These are phyloP conservation scores for Paraconiothyrium brasiliense DNA, from an alignment of 2,329 filamentous ascomycete species.

Conservation along the genomic window DNA sequence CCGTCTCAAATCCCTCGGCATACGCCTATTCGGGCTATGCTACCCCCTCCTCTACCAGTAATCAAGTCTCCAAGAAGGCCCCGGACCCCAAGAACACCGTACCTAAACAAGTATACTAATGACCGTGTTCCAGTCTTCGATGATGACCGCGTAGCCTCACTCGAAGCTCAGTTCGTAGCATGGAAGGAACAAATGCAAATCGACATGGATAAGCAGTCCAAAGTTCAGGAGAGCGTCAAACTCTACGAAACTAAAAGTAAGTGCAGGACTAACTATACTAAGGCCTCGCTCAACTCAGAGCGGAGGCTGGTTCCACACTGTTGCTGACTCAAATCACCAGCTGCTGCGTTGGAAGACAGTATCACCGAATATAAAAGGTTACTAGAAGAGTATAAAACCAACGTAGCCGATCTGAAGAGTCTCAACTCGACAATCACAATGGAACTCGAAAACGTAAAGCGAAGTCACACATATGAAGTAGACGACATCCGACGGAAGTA, in stretches of 20 bases:
- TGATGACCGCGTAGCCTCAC: constrained; percentile 76
- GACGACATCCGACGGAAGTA: constrained; percentile 64
- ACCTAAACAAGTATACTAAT: constrained; percentile 80
- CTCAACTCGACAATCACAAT: constrained; percentile 60
- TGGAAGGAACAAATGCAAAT: constrained; percentile 78
- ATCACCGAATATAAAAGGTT: constrained; percentile 60
- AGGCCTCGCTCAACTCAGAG: background rate
- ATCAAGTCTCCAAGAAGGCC: constrained; percentile 24
- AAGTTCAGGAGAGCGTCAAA: constrained; percentile 77
- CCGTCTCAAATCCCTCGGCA: constrained; percentile 37
- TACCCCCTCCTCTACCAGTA: constrained; percentile 29
- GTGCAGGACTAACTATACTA: constrained; percentile 37
- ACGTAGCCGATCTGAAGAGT: constrained; percentile 70
- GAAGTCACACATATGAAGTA: constrained; percentile 61
- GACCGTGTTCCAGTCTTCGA: constrained; percentile 76
- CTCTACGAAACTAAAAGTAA: constrained; percentile 78
- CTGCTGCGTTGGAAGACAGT: constrained; percentile 65
- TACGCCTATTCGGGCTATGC: constrained; percentile 31
- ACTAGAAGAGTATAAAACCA: constrained; percentile 69
- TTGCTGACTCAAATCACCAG: constrained; percentile 44
- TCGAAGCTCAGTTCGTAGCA: constrained; percentile 76
- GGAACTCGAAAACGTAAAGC: constrained; percentile 61
- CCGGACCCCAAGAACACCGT: constrained; percentile 57
- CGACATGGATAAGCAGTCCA: constrained; percentile 72
- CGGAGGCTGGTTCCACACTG: too few species aligned